Evolutionary conservation across 495 filamentous ascomycete genomes (phyloP).

Genomic region (Xylaria flabelliformis): DNA sequence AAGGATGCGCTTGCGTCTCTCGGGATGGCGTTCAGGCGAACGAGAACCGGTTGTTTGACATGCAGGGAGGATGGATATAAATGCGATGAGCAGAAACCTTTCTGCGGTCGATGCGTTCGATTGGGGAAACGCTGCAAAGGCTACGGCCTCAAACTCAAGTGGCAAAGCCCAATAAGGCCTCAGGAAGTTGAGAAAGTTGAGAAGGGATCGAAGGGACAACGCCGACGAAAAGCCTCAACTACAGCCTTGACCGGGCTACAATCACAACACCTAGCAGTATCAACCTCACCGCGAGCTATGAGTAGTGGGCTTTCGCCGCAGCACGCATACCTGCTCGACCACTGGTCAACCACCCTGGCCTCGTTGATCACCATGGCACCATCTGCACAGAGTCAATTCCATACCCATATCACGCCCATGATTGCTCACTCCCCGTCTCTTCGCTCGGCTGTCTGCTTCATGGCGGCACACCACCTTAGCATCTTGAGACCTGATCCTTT

Average conservation of each 20-base stretch:
- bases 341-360: constrained; percentile 40
- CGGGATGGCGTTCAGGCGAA: constrained; percentile 38
- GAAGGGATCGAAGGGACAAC: constrained; percentile 16
- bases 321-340: constrained; percentile 35
- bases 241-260: constrained; percentile 2
- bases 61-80: constrained; percentile 44
- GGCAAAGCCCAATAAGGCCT: constrained; percentile 30
- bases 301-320: constrained; percentile 16
- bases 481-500: constrained; percentile 34
- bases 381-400: constrained; percentile 34
- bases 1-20: background rate
- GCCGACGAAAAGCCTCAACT: background rate
- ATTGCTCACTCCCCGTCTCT: constrained; percentile 36
- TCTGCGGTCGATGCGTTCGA: constrained; percentile 38
- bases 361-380: constrained; percentile 37
- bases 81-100: constrained; percentile 41
- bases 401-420: constrained; percentile 40
- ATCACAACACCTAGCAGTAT: background rate
- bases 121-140: constrained; percentile 38
- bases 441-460: constrained; percentile 36
- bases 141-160: constrained; percentile 39
- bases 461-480: constrained; percentile 40
- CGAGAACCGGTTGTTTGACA: constrained; percentile 41
- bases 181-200: background rate
- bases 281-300: constrained; percentile 16